Base-by-base conservation (phyloP, 148 eudicot genomes). In the Amaranthus hypochondriacus region DNA sequence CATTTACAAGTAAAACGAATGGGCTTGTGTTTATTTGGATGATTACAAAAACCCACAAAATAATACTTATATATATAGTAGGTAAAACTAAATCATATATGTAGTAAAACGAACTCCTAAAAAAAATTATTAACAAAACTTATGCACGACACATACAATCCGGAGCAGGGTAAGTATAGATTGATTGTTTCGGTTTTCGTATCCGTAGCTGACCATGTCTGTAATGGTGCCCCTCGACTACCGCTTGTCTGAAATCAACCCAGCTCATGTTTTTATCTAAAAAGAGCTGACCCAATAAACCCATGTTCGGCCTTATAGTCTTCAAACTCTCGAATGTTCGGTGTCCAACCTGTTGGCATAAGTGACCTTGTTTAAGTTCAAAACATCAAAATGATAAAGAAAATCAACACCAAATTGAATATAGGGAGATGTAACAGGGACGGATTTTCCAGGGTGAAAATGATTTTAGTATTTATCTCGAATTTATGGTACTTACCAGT, bases 161-260 rank as follows among this genome's bases (percentile, higher is more conserved):
- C 47, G 99, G 97, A 71, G 93, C 97, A 66, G 99, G 99, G 49
- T 95, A 95, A 39, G 99, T 92, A 70, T 92, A 95, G 18, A 95
- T 84, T 2, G 97, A 95, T 79, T 95, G 97, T 69, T 82, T 81
- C 2, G 82, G 81, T 56, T 89, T 90, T 62, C 93, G 86, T 62
- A 90, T 56, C 51, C 93, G 88, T 75, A 89, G 81, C 76, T 90
- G 88, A 13, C 99, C 97, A 75, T 86, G 92, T 81, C 99, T 84
- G 72, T 78, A 84, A 75, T 72, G 82, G 84, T 95, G 99, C 50
- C 99, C 99, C 80, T 89, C 92, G 9, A 85, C 79, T 14, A 89
- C 91, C 43, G 90, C 89, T 68, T 84, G 81, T 73, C 87, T 87
- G 68, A 95, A 95, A 49, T 95, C 97, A 0, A 85, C 42, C 99